Base-by-base conservation (phyloP, 2,329 filamentous ascomycete genomes). In the Colletotrichum sp. region DNA sequence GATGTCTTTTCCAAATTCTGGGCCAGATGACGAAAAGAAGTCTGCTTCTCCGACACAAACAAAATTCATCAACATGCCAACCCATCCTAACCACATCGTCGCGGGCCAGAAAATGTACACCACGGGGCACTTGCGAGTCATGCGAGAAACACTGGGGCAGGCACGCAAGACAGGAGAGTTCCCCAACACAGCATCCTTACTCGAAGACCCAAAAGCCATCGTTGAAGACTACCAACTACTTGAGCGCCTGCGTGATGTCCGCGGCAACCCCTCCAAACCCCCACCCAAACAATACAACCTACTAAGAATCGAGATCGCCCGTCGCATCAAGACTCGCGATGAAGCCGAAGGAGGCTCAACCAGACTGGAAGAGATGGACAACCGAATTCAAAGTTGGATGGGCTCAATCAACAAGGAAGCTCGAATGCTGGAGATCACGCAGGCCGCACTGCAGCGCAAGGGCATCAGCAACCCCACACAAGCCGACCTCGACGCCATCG, bases 301-400 rank as follows among this genome's bases (percentile, higher is more conserved):
- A 1, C 64, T 85, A 0, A 79, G 78, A 0, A 79, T 85, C 12
- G 79, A 84, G 24, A 82, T 86, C 18, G 77, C 82, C 5, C 82
- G 82, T 6, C 78, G 78, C 6, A 86, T 87, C 61, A 78, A 79
- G 5, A 81, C 83, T 21, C 85, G 86, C 3, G 84, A 87, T 76
- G 77, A 80, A 26, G 52, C 78, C 77, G 28, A 80, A 55, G 24
- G 76, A 70, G 68, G 81, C 28, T 65, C 70, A 16, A n/a, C 18
- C 43, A 34, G 34, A 18, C 58, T 73, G 8, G 16, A 68, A 73
- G 64, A 73, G 56, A 48, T 69, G 34, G 73, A 73, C 34, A 43
- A 58, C 8, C 64, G 73, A 67, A 58, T 76, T n/a, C 73, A 76
- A 28, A 30, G 30, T 48, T 76, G 73, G 73, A 76, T 76, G 73